Evolutionary conservation across 495 filamentous ascomycete species (phyloP).

Genomic region (Penicillium odoratum): DNA sequence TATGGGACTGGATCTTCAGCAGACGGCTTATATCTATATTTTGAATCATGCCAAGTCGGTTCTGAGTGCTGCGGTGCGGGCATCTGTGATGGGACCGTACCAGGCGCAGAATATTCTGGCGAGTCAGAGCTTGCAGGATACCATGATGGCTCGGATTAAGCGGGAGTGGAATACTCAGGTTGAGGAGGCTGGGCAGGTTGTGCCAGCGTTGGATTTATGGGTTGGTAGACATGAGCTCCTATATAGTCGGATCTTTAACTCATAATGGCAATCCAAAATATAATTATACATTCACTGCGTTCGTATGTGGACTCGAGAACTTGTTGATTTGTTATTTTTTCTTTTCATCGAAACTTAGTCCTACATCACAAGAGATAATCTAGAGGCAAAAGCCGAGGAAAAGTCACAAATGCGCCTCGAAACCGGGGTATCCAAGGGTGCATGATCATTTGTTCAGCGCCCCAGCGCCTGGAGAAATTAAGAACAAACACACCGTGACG

Average conservation of each 20-base stretch:
- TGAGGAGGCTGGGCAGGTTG: slow-evolving; percentile 81
- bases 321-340: slow-evolving; percentile 7
- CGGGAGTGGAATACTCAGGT: slow-evolving; percentile 58
- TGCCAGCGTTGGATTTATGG: slow-evolving; percentile 91
- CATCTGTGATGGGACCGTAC: slow-evolving; percentile 89
- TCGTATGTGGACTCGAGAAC: background rate
- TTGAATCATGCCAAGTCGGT: slow-evolving; percentile 86
- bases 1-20: slow-evolving; percentile 59
- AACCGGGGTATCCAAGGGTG: slow-evolving; percentile 37
- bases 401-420: slow-evolving; percentile 20
- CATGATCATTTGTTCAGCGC: slow-evolving; percentile 14
- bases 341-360: slow-evolving; percentile 28
- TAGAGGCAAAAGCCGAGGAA: slow-evolving; percentile 17
- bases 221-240: slow-evolving; percentile 91
- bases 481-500: slow-evolving; percentile 21
- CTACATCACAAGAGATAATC: slow-evolving; percentile 35
- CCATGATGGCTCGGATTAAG: slow-evolving; percentile 62
- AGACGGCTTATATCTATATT: slow-evolving; percentile 81
- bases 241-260: slow-evolving; percentile 96
- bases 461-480: slow-evolving; percentile 19
- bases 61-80: slow-evolving; percentile 83
- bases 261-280: slow-evolving; percentile 28
- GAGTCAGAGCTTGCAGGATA: slow-evolving; percentile 56
- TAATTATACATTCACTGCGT: background rate
- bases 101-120: slow-evolving; percentile 84